Conservation (phyloP, 1,284 basidiomycete species). For the Cryptococcus neoformans region DNA sequence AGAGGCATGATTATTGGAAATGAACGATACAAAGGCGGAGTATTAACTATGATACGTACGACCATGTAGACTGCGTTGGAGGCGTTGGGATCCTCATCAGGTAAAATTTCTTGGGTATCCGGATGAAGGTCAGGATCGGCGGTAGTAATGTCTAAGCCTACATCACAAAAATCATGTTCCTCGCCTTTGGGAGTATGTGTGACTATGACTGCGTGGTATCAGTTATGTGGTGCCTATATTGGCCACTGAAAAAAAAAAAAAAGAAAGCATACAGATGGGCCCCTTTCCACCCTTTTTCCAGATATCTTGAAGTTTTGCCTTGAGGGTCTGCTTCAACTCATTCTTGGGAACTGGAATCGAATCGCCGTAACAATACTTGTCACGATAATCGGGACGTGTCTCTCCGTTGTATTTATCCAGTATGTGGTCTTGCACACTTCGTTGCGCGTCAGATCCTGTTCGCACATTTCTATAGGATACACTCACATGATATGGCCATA, state of each 20-base stretch:
- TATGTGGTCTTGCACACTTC: conserved; percentile 37
- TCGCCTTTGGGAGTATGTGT: conserved; percentile 26
- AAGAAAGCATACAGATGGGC: conserved; percentile 27
- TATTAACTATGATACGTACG: conserved; percentile 14
- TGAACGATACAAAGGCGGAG: background rate
- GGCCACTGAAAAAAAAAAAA: background rate
- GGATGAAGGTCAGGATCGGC: conserved; percentile 15
- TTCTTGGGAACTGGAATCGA: conserved; percentile 18
- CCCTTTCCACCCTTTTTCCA: conserved; percentile 27
- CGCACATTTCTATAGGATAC: background rate
- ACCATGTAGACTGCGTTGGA: conserved; percentile 28
- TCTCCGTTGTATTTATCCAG: conserved; percentile 24
- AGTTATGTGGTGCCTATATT: background rate
- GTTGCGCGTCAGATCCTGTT: background rate
- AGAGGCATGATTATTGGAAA: background rate
- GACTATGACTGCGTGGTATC: background rate
- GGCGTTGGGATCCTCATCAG: conserved; percentile 18
- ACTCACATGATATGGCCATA: conserved; percentile 43
- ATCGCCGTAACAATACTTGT: conserved; percentile 27
- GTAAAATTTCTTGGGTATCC: conserved; percentile 17
- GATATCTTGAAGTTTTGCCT: conserved; percentile 28
- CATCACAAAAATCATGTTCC: conserved; percentile 11
- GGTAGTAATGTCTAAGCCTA: conserved; percentile 7
- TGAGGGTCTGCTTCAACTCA: conserved; percentile 18
- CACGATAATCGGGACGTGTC: conserved; percentile 20